Evolutionary conservation across 352 stramenopile species (phyloP), one percentile per base, ranked within the genome.

Genomic region (Stramenopiles sp.): DNA sequence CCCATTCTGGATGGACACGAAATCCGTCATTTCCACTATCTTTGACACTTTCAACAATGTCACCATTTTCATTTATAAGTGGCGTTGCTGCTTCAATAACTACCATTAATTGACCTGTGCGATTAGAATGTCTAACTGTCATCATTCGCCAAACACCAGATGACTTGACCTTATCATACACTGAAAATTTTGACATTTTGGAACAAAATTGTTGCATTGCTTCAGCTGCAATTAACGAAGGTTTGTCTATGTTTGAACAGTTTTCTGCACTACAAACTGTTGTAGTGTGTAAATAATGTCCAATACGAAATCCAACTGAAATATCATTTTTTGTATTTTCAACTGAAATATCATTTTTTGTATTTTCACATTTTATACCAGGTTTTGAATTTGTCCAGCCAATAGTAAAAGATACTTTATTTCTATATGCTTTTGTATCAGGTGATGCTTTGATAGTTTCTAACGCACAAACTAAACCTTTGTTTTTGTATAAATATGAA

Each of bases 341-440:
- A n/a, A 32, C 26, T 32, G 26, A 32, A 32, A 32, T 32, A n/a
- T 32, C 26, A 15, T 32, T 15, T 32, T 32, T 15, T n/a, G 10
- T 32, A 32, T 32, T 32, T 15, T 32, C 15, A n/a, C n/a, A n/a
- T 32, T n/a, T n/a, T n/a, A 32, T 32, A n/a, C 15, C 26, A 15
- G n/a, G n/a, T n/a, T n/a, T n/a, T n/a, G n/a, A n/a, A n/a, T n/a
- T n/a, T n/a, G n/a, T n/a, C n/a, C n/a, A n/a, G n/a, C 26, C 26
- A n/a, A 32, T 32, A n/a, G 26, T 32, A 32, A 32, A 32, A n/a
- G n/a, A n/a, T 32, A 15, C 26, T 15, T 32, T 32, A 32, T 32
- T 32, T 32, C 26, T n/a, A 32, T 32, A 32, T n/a, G n/a, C n/a
- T n/a, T n/a, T 32, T n/a, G 15, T 32, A n/a, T 32, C 26, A 15